Conservation (phyloP, 2,329 filamentous ascomycete species). For the Colletotrichum godetiae region DNA sequence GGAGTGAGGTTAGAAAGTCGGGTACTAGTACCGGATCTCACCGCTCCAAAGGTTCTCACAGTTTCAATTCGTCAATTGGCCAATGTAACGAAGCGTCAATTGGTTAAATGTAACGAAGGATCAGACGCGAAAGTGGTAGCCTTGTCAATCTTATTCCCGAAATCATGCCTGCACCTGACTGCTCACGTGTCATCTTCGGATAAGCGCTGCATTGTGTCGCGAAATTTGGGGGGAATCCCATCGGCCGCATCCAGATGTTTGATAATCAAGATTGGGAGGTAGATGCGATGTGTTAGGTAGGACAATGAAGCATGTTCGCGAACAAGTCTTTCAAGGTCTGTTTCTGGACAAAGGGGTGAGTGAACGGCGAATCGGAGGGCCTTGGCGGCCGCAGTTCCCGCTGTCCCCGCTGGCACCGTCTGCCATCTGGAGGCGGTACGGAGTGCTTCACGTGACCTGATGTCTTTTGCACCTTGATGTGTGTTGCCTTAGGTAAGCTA, state of each 20-base stretch:
- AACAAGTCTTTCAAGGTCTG: not conserved
- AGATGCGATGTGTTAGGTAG: not conserved
- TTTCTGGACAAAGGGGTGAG: not conserved
- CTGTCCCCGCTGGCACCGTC: not conserved
- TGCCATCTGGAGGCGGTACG: not conserved
- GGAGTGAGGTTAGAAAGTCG: not conserved
- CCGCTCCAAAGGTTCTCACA: constrained; percentile 12
- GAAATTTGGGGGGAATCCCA: not conserved
- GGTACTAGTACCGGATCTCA: constrained; percentile 16
- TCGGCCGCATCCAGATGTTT: constrained; percentile 14
- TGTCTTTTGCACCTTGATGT: no score
- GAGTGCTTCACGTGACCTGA: no score
- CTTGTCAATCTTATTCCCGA: constrained; percentile 6
- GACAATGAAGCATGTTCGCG: not conserved
- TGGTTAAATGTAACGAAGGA: not conserved
- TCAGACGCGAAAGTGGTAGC: not conserved
- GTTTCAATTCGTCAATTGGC: constrained; percentile 4
- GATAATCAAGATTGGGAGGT: not conserved
- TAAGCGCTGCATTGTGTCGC: constrained; percentile 1
- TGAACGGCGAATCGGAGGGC: constrained; percentile 11
- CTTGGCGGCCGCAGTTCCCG: not conserved
- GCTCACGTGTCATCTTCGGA: constrained; percentile 23
- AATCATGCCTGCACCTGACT: constrained; percentile 26
- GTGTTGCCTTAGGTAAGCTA: no score
- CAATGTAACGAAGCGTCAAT: not conserved